Evolutionary conservation across 371 early-diverging fungal species (phyloP), one percentile per base, ranked within the genome.

Genomic region (Mucor ambiguus): DNA sequence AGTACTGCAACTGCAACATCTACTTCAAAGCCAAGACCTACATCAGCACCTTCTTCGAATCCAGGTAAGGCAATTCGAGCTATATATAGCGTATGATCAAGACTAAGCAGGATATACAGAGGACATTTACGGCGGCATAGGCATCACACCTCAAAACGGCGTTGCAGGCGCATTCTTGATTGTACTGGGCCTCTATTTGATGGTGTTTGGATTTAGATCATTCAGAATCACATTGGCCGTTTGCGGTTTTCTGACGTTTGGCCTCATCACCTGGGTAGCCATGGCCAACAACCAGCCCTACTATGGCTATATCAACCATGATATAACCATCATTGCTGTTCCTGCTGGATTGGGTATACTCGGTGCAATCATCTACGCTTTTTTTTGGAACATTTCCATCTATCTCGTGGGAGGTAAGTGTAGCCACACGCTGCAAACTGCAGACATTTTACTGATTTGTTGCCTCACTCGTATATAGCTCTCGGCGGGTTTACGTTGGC

Each of bases 231-330:
- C 77, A 10, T 35, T 73, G 2, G 80, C 58, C 16, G 67, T 77
- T 8, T 68, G 46, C 38, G 80, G 80, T 11, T 77, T 77, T 18
- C 58, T 80, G 4, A 70, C 76, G 9, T 71, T 77, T 61, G 80
- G 74, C 5, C 30, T 69, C 0, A 72, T 72, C 22, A 68, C 72
- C 28, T 72, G 72, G 72, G 65, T 72, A 1, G 72, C 68, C 26
- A 67, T 72, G 72, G 49, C 68, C 6, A 72, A 72, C 32, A 67
- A 68, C 38, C 72, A 72, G 41, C 72, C 72, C 44, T 64, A 55
- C 41, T 63, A 72, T 43, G 72, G 72, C 18, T 72, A 72, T 52
- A 52, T 72, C 32, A 72, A 72, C 30, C 49, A 72, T 46, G 58
- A 67, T 32, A 64, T 72, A n/a, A 72, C 72, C 8, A 64, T 68